Base-by-base conservation (phyloP, 345 rosid genomes). In the Citrus glauca region DNA sequence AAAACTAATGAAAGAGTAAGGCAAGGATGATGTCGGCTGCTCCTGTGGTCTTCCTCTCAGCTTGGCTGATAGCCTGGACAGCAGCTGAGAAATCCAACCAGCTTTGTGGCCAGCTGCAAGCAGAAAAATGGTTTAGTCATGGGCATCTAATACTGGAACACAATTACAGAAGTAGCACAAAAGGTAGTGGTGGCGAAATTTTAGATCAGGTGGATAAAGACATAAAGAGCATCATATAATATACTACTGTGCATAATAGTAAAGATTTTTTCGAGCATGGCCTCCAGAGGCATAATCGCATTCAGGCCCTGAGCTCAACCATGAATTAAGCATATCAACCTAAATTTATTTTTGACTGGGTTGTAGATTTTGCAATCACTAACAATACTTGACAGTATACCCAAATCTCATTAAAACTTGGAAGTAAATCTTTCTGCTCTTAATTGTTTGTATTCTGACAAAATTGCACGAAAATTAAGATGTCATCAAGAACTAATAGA, bases 1-100 rank as follows among this genome's bases (percentile, higher is more conserved):
- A 32, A 71, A 82, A 77, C 76, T 88, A 17, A 88, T 71, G 19
- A 84, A 70, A 10, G 90, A 84, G 28, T 89, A 78, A 38, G 81
- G 72, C 22, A 50, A 55, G 3, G 72, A 50, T 57, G 87, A 74
- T 75, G 78, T 27, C 1, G 81, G 56, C 53, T 62, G 70, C 24
- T 86, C 87, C 19, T 55, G 30, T 74, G 86, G 87, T 78, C 76
- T 89, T 66, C 93, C 82, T 85, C 93, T 84, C 64, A 93, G 86
- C 87, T 88, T 91, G 33, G 93, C 88, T 2, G 73, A 84, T 69
- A 91, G 66, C 85, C 83, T 89, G 7, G 84, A 78, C 22, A 90
- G 71, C 77, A 94, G 81, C 78, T 56, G 80, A 71, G 84, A 72
- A 61, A 90, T 80, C 82, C 69, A 73, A 64, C 87, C 78, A 2